Evolutionary conservation across 2,329 filamentous ascomycete genomes (phyloP).

Genomic region (Sclerotinia trifoliorum): DNA sequence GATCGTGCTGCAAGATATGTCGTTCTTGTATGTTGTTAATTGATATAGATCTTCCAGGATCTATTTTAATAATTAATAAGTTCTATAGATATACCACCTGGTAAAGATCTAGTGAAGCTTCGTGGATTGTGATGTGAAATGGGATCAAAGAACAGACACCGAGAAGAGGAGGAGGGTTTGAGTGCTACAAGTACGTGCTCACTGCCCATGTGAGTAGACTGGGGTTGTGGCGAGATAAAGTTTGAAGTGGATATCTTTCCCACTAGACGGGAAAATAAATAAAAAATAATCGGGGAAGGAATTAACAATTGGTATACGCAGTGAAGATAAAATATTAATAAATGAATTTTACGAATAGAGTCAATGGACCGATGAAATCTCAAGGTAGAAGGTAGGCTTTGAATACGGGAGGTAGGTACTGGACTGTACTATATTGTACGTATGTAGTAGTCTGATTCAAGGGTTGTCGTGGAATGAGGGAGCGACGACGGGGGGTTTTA

Average conservation of each 20-base stretch:
- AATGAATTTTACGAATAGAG: not conserved
- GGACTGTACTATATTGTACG: too few species aligned
- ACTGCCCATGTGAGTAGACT: not conserved
- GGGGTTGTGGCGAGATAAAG: not conserved
- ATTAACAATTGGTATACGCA: not conserved
- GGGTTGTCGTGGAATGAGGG: not conserved
- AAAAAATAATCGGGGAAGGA: not conserved
- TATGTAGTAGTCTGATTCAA: not conserved
- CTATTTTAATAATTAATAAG: constrained; percentile 6
- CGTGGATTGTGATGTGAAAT: not conserved
- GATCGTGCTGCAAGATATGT: constrained; percentile 4
- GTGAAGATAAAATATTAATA: not conserved
- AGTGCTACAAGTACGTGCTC: constrained; percentile 1
- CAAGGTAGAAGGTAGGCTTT: too few species aligned
- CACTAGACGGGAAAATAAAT: not conserved
- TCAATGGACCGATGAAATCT: too few species aligned
- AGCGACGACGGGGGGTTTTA: not conserved
- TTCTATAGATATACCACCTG: not conserved
- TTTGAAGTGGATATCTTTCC: not conserved
- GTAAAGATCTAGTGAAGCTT: constrained; percentile 5
- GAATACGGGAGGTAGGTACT: too few species aligned
- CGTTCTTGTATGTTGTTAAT: not conserved
- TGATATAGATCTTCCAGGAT: constrained; percentile 22
- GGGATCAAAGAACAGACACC: not conserved
- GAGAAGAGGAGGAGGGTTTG: not conserved